Percentiles rank a stretch among this genome's conserved stretches.
These are phyloP conservation scores for Musa troglodytarum DNA, from an alignment of 176 grass and related monocot genomes.

Conservation along the genomic window DNA sequence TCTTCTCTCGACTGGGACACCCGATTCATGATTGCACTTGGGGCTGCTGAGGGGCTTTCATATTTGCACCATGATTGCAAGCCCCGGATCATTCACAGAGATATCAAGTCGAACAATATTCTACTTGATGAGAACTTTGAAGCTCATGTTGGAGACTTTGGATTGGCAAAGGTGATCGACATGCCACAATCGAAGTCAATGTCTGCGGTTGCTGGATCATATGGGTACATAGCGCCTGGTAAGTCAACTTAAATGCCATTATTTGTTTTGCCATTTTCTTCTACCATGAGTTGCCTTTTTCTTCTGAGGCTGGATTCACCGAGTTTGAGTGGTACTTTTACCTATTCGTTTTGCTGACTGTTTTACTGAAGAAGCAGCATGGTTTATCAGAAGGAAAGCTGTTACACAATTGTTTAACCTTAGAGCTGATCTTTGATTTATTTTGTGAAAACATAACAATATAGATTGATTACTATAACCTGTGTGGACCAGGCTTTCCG, in stretches of 20 bases:
- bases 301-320: too few relatives aligned
- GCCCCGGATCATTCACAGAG: constrained; percentile 80
- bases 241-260: constrained; percentile 9
- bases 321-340: too few relatives aligned
- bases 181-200: constrained; percentile 93
- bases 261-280: neutral
- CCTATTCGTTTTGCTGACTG: neutral
- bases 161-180: constrained; percentile 96
- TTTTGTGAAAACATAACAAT: too few relatives aligned
- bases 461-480: too few relatives aligned
- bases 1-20: constrained; percentile 75
- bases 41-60: constrained; percentile 86
- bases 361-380: neutral
- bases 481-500: too few relatives aligned
- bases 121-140: constrained; percentile 93
- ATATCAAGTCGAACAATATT: constrained; percentile 98
- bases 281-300: neutral
- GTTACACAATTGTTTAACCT: neutral
- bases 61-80: constrained; percentile 98
- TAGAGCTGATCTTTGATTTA: neutral
- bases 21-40: constrained; percentile 70
- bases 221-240: constrained; percentile 98
- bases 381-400: too few relatives aligned
- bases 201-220: constrained; percentile 99
- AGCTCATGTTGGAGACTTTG: constrained; percentile 98